phyloP scores from a whole-genome alignment of 2,329 filamentous ascomycete species.

The Nemania sp. region DNA sequence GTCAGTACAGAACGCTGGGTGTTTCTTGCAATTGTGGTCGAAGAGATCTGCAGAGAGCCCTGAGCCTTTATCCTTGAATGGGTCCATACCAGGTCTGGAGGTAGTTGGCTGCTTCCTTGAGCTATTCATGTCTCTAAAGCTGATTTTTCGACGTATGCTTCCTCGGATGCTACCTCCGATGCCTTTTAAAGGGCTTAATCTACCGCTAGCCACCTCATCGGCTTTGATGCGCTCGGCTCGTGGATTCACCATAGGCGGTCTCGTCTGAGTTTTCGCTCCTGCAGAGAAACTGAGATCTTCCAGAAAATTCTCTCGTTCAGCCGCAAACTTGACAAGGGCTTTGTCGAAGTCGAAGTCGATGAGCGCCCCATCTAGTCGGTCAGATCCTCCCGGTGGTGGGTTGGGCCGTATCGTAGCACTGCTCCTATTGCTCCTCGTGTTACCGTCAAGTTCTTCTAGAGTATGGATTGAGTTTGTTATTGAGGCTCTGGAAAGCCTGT shows the following conservation, averaged over 20 bases:
- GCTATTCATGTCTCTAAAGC: constrained; percentile 93
- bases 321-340: constrained; percentile 90
- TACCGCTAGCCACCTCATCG: constrained; percentile 63
- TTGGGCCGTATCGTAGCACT: constrained; percentile 64
- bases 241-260: constrained; percentile 74
- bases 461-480: constrained; percentile 57
- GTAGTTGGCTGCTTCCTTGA: constrained; percentile 82
- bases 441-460: constrained; percentile 61
- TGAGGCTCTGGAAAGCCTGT: constrained; percentile 58
- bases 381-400: constrained; percentile 31
- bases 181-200: constrained; percentile 58
- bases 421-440: constrained; percentile 65
- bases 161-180: constrained; percentile 72
- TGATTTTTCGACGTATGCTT: constrained; percentile 89
- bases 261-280: constrained; percentile 72
- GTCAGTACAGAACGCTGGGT: constrained; percentile 37
- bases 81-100: constrained; percentile 70
- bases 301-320: constrained; percentile 90
- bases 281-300: constrained; percentile 89
- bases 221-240: constrained; percentile 80
- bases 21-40: constrained; percentile 31
- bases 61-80: constrained; percentile 31
- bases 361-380: constrained; percentile 45
- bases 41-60: constrained; percentile 28
- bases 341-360: constrained; percentile 90